Base-by-base conservation (phyloP, 495 filamentous ascomycete species). In the Aspergillus bertholletiae region DNA sequence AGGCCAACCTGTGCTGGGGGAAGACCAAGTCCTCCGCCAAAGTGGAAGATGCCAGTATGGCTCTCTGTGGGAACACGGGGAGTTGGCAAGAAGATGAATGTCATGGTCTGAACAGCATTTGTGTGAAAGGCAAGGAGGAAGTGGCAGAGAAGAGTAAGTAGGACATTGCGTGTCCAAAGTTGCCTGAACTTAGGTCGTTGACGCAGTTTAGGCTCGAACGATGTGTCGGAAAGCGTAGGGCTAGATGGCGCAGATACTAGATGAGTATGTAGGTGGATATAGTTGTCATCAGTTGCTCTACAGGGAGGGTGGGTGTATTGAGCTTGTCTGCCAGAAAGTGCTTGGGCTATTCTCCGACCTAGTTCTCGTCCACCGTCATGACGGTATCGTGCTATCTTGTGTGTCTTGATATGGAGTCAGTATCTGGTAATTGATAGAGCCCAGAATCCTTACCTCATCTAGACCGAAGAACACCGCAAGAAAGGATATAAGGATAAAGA, bases 21-120 rank as follows among this genome's bases (percentile, higher is more conserved):
- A 4, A 92, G 70, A 7, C 85, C 88, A 5, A 93, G 76, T 0
- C 89, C 89, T 49, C 89, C 89, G 17, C 80, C 79, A 67, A 91
- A 93, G 54, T 77, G 75, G 63, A 90, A 78, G 22, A 83, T 73
- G 1, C 76, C 72, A 20, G 66, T 60, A 5, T 68, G 74, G n/a
- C 71, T 66, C 43, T 60, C 58, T 18, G 80, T 74, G 17, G 75
- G 69, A 8, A 80, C 77, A 7, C 78, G 79, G 0, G 88, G 86
- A 3, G 83, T 83, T 9, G 85, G 86, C 47, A 93, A 73, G 64
- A 88, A 89, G 24, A 88, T 78, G 46, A 86, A 88, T 40, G 86
- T 87, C 59, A 92, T 76, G 46, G 85, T 78, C 68, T 86, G 87
- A 75, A 89, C 92, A 6, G 88, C 84, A 32, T 84, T 81, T 30